Evolutionary conservation across 1,284 basidiomycete species (phyloP).

Genomic region (Apiotrichum laibachii): DNA sequence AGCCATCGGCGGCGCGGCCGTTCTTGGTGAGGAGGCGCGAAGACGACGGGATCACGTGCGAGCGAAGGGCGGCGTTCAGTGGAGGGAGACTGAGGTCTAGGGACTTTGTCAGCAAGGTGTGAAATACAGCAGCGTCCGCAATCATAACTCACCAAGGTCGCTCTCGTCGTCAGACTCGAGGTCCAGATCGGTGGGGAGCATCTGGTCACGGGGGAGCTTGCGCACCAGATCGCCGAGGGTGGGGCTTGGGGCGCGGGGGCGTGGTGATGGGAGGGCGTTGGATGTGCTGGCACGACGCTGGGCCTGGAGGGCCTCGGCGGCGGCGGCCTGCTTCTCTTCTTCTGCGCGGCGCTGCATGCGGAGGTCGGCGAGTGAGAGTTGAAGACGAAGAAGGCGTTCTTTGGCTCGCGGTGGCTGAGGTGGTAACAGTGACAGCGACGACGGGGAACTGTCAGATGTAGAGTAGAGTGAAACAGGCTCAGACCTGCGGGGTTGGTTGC

Average conservation of each 20-base stretch:
- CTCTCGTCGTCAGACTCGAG: conserved; percentile 29
- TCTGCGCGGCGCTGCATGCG: conserved; percentile 17
- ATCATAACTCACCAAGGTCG: conserved; percentile 34
- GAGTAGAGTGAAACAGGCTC: background rate
- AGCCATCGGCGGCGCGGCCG: background rate
- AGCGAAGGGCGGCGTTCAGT: conserved; percentile 30
- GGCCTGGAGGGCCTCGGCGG: background rate
- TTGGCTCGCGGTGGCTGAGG: conserved; percentile 13
- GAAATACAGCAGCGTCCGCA: background rate
- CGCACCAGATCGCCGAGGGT: conserved; percentile 19
- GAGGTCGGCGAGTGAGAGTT: conserved; percentile 21
- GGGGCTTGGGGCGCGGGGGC: conserved; percentile 10
- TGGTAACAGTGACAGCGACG: background rate
- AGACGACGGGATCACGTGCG: conserved; percentile 31
- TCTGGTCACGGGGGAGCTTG: conserved; percentile 6
- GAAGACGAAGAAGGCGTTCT: conserved; percentile 19
- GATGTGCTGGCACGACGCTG: background rate
- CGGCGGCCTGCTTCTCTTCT: conserved; percentile 3
- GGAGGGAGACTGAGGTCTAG: conserved; percentile 31
- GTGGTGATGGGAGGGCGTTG: background rate
- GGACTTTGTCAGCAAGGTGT: background rate
- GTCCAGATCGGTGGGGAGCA: conserved; percentile 9
- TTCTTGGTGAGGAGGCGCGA: conserved; percentile 16
- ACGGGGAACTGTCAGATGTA: background rate
- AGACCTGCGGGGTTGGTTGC: background rate